Base-by-base conservation (phyloP, 2,329 filamentous ascomycete species). In the Niveomyces coronatus region DNA sequence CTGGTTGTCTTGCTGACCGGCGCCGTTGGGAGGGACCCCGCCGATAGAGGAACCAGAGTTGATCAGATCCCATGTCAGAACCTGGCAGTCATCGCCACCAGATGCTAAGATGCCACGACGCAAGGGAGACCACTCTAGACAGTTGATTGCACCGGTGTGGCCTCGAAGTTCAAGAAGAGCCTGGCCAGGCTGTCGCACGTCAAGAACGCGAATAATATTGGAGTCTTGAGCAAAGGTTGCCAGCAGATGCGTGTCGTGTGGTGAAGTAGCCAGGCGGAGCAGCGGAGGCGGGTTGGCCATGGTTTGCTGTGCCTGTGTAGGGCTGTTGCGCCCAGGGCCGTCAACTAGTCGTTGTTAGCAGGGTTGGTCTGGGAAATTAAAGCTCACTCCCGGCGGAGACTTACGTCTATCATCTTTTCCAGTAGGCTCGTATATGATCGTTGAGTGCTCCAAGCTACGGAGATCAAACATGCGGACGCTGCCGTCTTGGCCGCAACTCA, bases 401-500 rank as follows among this genome's bases (percentile, higher is more conserved):
- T 47, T 65, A 86, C 83, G 73, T 67, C 76, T 65, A 31, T 81
- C 76, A 44, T 82, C 79, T 63, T 95, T 95, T 48, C 87, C 83
- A 0, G 85, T 89, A 4, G 91, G 91, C 60, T 98, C 91, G 58
- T 98, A 98, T 47, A 98, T 98, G 57, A 98, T 98, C 35, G 91
- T 98, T 48, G 88, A 95, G 59, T 98, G 91, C 57, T 98, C 91
- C 37, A 98, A 65, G 58, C 89, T 96, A 54, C 91, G 78, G 44
- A 98, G 68, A 60, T 98, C 91, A 61, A 98, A 98, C 91, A 98
- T 98, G 50, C 91, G 79, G 18, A 98, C 91, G 58, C 89, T 96
- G 27, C 91, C 91, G 56, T 98, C 91, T 40, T 94, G 89, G 36
- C 91, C 91, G 58, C 91, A 98, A 58, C 86, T 94, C 22, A 96